These are phyloP conservation scores for Botrytis porri DNA, from an alignment of 2,329 filamentous ascomycete species.

Conservation along the genomic window DNA sequence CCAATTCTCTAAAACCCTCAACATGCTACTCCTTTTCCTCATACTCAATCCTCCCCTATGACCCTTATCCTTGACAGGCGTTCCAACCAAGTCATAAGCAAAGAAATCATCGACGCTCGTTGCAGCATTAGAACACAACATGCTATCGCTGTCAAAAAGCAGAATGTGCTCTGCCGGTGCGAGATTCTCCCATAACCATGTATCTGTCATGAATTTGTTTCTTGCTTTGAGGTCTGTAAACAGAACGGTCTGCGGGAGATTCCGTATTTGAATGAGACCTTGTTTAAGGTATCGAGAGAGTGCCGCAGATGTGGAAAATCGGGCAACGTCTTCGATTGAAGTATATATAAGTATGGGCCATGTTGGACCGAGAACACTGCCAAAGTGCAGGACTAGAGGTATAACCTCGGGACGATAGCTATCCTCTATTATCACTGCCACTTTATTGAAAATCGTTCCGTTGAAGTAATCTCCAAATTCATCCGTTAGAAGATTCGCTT, in stretches of 20 bases:
- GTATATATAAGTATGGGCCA: conserved; percentile 48
- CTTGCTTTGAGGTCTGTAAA: conserved; percentile 37
- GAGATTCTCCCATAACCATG: conserved; percentile 39
- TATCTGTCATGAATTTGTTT: conserved; percentile 36
- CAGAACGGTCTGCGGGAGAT: conserved; percentile 40
- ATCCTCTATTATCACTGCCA: conserved; percentile 42
- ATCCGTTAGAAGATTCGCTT: not conserved
- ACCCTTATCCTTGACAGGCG: conserved; percentile 34
- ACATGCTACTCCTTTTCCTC: conserved; percentile 39
- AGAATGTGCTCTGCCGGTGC: conserved; percentile 38
- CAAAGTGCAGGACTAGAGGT: conserved; percentile 43
- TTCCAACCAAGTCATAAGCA: conserved; percentile 40
- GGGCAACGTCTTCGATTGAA: conserved; percentile 31
- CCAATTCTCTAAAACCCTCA: conserved; percentile 36
- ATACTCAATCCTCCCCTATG: conserved; percentile 43
- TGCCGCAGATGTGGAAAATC: conserved; percentile 38
- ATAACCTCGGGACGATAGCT: conserved; percentile 39
- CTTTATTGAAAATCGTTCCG: conserved; percentile 34
- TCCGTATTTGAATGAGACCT: conserved; percentile 41
- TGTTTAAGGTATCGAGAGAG: conserved; percentile 40
- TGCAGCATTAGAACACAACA: conserved; percentile 39
- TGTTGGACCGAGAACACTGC: conserved; percentile 42
- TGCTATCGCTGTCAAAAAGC: conserved; percentile 40
- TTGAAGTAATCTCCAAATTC: conserved; percentile 26
- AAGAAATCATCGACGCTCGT: conserved; percentile 39